Base-by-base conservation (phyloP, 2,329 filamentous ascomycete genomes). In the Phialophora chinensis region DNA sequence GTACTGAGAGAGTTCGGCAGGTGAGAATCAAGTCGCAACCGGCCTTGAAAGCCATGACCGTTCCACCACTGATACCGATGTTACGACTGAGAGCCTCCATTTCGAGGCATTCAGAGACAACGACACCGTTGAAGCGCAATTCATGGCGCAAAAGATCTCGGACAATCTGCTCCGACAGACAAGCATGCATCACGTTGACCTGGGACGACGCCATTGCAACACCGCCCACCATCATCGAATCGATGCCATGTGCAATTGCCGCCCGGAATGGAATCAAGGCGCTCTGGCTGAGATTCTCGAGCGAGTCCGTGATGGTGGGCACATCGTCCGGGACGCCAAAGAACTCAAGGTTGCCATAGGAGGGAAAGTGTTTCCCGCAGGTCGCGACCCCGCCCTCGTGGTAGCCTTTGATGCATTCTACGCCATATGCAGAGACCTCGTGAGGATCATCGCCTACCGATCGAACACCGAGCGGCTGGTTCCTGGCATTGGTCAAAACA, bases 21-120 rank as follows among this genome's bases (percentile, higher is more conserved):
- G 97, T 86, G 5, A 97, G 85, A 4, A 97, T 88, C 61, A 98
- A 82, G 77, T 99, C 95, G 75, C 95, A 98, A 14, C 95, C 95
- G 35, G 95, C 94, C 77, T 97, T 95, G 59, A 97, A 91, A 3
- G 95, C 95, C 93, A 97, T 97, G 72, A 98, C 92, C 0, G 94
- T 97, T 12, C 95, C 95, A 49, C 95, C 94, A 72, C 94, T 93
- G 20, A 99, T 93, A n/a, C 94, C 94, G 58, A 98, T 95, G 73
- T 97, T 96, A 75, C 96, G 92, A 70, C 92, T 95, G 8, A 98
- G 85, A 0, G 93, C 93, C 75, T 97, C 93, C 94, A 98, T 98
- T 77, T 97, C 94, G 7, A 98, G 81, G 72, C 94, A 98, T 75
- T 98, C 94, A 0, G 93, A 97, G 58, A 98, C 92, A 27, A 95